Evolutionary conservation across 2,329 filamentous ascomycete genomes (phyloP), one percentile per base, ranked within the genome.

Genomic region (Aspergillus carbonarius): DNA sequence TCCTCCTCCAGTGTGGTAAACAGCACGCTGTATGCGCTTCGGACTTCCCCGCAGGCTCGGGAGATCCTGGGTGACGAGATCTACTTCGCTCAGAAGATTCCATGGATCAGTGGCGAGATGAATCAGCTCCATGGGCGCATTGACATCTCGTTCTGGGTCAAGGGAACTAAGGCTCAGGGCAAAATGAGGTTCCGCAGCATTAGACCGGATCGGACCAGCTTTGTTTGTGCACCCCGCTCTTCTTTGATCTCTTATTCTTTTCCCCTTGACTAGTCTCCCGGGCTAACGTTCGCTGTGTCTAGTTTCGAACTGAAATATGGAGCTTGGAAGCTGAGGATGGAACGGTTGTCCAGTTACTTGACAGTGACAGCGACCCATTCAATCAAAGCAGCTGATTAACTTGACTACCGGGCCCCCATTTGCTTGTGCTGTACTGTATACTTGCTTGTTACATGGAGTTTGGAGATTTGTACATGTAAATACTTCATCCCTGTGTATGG

Each of bases 71-170:
- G 95, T 63, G 91, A 97, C 75, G 88, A 93, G 78, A 88, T 95
- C 70, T 92, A 92, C 76, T 93, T 93, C 77, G 83, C 85, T 66
- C 82, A 85, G 71, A 84, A 88, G 76, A 89, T 93, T 71, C 91
- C 91, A 46, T 93, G 90, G 90, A 93, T 95, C 70, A 81, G 84
- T 68, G 91, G 91, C 61, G 87, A 92, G 79, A 90, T 99, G 83
- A 96, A 97, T 78, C 93, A 96, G 81, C 78, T 98, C 74, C 92
- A 93, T 76, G 95, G 95, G 23, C 83, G 86, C 68, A 96, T 99
- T 74, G 83, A 98, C 81, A 91, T 99, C 59, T 80, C 79, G 57
- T 98, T 96, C 75, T 83, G 85, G 78, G 95, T 99, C 27, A 91
- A 90, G 78, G 95, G 95, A 40, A 91, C 86, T 30, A 87, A 82